Conservation (phyloP, 352 stramenopile species). For the Blastocystis sp. region DNA sequence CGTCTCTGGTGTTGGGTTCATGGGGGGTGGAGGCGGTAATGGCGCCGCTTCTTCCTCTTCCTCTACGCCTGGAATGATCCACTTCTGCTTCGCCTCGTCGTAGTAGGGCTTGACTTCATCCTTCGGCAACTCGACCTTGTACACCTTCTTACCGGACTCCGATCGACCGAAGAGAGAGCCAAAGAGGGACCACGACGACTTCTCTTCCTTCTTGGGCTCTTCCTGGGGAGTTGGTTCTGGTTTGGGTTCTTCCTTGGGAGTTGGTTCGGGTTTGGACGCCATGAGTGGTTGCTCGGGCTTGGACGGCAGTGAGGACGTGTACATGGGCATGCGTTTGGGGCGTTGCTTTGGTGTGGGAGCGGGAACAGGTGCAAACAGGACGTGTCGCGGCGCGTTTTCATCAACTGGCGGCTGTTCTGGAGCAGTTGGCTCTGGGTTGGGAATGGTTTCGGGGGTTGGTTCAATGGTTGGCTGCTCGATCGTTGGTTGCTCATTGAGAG, state of each 20-base stretch:
- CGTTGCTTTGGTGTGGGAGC: not conserved
- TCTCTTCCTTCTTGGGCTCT: constrained; percentile 15
- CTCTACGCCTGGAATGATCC: constrained; percentile 46
- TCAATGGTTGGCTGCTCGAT: not conserved
- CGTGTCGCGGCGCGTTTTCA: not conserved
- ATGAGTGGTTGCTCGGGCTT: not conserved
- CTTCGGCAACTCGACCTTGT: constrained; percentile 55
- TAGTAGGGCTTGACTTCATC: constrained; percentile 56
- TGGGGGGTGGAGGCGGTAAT: constrained; percentile 33
- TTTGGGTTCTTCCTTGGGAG: not conserved
- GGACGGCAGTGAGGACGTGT: not conserved
- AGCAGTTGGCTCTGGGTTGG: not conserved
- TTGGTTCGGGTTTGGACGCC: not conserved
- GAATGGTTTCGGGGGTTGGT: not conserved
- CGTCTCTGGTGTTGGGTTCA: not conserved
- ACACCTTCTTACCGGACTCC: constrained; percentile 45
- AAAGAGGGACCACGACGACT: constrained; percentile 20
- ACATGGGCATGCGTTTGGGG: not conserved
- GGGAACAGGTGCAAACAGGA: not conserved
- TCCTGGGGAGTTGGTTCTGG: not conserved
- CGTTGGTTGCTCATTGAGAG: not conserved
- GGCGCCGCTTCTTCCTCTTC: constrained; percentile 31
- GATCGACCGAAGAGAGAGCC: constrained; percentile 37
- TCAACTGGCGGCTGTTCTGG: not conserved
- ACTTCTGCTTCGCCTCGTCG: constrained; percentile 52